Evolutionary conservation across 2,329 filamentous ascomycete species (phyloP).

Genomic region (Botrytis pseudocinerea): DNA sequence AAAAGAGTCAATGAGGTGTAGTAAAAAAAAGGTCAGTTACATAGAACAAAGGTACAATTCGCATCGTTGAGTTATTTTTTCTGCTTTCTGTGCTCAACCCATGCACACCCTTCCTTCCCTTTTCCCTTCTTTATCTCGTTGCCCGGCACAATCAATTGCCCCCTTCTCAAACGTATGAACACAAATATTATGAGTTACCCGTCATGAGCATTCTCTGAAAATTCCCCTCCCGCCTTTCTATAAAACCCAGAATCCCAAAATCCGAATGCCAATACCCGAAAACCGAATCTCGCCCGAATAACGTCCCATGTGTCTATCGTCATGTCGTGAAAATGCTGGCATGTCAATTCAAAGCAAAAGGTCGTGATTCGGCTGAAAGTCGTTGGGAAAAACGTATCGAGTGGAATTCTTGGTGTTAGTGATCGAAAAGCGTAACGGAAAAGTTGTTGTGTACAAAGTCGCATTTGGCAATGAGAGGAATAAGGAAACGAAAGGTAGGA

Average conservation of each 20-base stretch:
- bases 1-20: slow-evolving; percentile 17
- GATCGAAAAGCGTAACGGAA: slow-evolving; percentile 20
- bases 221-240: slow-evolving; percentile 9
- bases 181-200: slow-evolving; percentile 15
- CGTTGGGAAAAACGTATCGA: slow-evolving; percentile 14
- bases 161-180: slow-evolving; percentile 17
- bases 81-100: slow-evolving; percentile 20
- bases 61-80: slow-evolving; percentile 24
- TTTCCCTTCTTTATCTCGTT: slow-evolving; percentile 13
- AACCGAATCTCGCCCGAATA: slow-evolving; percentile 15
- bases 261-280: slow-evolving; percentile 20
- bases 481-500: slow-evolving; percentile 22
- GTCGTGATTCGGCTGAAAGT: slow-evolving; percentile 21
- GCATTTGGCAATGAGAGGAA: slow-evolving; percentile 17
- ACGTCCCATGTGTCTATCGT: slow-evolving; percentile 22
- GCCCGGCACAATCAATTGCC: slow-evolving; percentile 17
- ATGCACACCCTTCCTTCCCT: slow-evolving; percentile 2
- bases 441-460: slow-evolving; percentile 22
- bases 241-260: slow-evolving; percentile 10
- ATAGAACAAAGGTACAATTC: slow-evolving; percentile 26
- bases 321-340: slow-evolving; percentile 23
- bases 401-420: slow-evolving; percentile 19
- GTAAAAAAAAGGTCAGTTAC: slow-evolving; percentile 24
- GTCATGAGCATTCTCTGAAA: slow-evolving; percentile 2
- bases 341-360: slow-evolving; percentile 22